Base-by-base conservation (phyloP, 1,284 basidiomycete genomes). In the Apiotrichum porosum region DNA sequence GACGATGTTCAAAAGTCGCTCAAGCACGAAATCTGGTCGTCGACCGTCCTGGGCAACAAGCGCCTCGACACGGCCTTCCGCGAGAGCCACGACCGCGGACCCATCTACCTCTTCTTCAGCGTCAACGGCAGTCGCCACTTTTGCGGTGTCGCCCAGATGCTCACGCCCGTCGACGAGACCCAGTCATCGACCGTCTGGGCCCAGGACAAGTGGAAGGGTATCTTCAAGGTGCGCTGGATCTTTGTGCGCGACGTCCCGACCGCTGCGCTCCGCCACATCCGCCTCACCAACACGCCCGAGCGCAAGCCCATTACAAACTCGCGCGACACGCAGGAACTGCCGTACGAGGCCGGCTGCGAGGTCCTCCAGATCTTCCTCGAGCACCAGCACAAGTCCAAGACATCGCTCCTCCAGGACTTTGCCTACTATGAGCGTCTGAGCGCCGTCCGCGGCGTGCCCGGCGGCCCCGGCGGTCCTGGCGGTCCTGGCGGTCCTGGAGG, bases 141-240 rank as follows among this genome's bases (percentile, higher is more conserved):
- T 74, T 95, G 92, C 62, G 92, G 92, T 32, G 90, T 97, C 80
- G 92, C 92, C 1, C 88, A 94, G 74, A 95, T 95, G 92, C 72
- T 90, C 61, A 91, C 88, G 9, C 84, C 86, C 12, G 74, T 78
- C 28, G 76, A 78, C 57, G 76, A 77, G 52, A 69, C 66, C 17
- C 66, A 70, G 50, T 70, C 71, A 4, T 72, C 69, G 54, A 94
- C 85, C 3, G 92, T 97, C 9, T 97, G 92, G 92, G 90, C 91
- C 0, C 92, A 91, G 32, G 90, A 95, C 75, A 97, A 97, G 71
- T 97, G 92, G 92, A 95, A 97, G 74, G 92, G 92, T 19, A 88
- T 93, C 44, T 93, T 94, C 78, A 90, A 89, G 74, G 88, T 94
- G 44, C 81, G 84, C 51, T 97, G 93, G 92, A 85, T 94, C 60